phyloP scores from a whole-genome alignment of 2,329 filamentous ascomycete genomes.

The Xylariales sp. region DNA sequence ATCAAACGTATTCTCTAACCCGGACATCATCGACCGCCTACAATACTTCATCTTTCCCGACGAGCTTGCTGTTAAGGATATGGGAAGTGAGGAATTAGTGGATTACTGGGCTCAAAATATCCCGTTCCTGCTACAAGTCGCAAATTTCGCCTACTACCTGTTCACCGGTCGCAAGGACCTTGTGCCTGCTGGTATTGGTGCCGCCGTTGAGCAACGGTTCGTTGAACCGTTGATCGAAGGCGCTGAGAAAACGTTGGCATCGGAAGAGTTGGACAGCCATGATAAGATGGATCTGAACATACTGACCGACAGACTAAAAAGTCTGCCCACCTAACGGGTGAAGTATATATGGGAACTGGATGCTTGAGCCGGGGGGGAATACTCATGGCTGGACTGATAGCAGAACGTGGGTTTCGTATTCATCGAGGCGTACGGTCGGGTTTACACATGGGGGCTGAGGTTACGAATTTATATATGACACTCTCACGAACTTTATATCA shows the following conservation, averaged over 20 bases:
- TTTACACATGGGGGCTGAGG: no score
- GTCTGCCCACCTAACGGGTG: no score
- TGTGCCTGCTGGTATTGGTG: constrained; percentile 51
- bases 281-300: constrained; percentile 11
- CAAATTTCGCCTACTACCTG: constrained; percentile 57
- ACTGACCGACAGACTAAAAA: constrained; percentile 9
- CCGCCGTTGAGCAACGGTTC: constrained; percentile 55
- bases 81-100: constrained; percentile 36
- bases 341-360: no score
- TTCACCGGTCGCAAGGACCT: constrained; percentile 42
- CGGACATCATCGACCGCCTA: constrained; percentile 54
- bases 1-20: constrained; percentile 41
- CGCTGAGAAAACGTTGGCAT: constrained; percentile 28
- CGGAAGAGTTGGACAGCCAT: not conserved
- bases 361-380: no score
- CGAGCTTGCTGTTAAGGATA: constrained; percentile 41
- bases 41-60: constrained; percentile 59
- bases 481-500: no score
- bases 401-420: no score
- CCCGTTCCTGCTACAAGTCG: constrained; percentile 53
- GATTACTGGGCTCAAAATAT: constrained; percentile 49
- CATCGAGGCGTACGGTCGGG: no score
- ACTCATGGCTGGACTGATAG: no score
- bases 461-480: no score
- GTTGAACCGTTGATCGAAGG: constrained; percentile 47